Conservation (phyloP, 1,139 yeast species). For the Entelexis sorbosivorans region DNA sequence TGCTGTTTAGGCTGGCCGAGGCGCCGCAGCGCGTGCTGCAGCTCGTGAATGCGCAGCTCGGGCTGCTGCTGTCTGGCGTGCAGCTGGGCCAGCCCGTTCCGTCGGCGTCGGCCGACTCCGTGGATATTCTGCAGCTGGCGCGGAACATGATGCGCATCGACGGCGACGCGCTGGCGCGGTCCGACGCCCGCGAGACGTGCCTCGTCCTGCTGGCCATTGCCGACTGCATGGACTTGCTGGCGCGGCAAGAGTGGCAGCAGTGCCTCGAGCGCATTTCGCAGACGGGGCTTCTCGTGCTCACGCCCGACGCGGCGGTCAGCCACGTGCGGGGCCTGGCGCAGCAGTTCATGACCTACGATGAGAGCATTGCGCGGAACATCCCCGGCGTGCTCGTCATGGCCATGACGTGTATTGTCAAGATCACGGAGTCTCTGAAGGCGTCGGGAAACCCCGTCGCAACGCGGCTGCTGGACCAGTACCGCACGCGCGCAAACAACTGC, state of each 20-base stretch:
- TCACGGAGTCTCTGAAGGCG: slow-evolving; percentile 39
- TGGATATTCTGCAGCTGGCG: slow-evolving; percentile 35
- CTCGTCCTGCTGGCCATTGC: slow-evolving; percentile 54
- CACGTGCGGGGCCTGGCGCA: slow-evolving; percentile 46
- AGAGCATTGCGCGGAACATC: slow-evolving; percentile 62
- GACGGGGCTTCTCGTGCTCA: slow-evolving; percentile 58
- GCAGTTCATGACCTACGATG: slow-evolving; percentile 52
- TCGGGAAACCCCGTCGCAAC: slow-evolving; percentile 35
- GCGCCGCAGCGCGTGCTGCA: slow-evolving; percentile 78
- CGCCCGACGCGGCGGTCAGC: slow-evolving; percentile 37
- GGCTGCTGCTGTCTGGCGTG: slow-evolving; percentile 65
- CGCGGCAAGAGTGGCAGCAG: slow-evolving; percentile 48
- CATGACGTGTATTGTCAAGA: slow-evolving; percentile 64
- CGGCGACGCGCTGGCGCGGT: slow-evolving; percentile 24
- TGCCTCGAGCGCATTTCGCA: slow-evolving; percentile 46
- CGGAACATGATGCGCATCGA: slow-evolving; percentile 31
- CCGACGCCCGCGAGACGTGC: slow-evolving; percentile 43
- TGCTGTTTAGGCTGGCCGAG: slow-evolving; percentile 77
- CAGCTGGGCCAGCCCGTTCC: slow-evolving; percentile 56
- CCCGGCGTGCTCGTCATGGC: slow-evolving; percentile 72
- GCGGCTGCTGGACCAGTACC: slow-evolving; percentile 46
- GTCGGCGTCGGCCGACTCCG: slow-evolving; percentile 27
- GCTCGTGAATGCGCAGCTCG: slow-evolving; percentile 63
- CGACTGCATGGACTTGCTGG: slow-evolving; percentile 52
- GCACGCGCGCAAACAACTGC: slow-evolving; percentile 66